Percentiles rank a stretch among this genome's conserved stretches.
phyloP scores from a whole-genome alignment of 352 stramenopile species.

The Stramenopiles sp. region DNA sequence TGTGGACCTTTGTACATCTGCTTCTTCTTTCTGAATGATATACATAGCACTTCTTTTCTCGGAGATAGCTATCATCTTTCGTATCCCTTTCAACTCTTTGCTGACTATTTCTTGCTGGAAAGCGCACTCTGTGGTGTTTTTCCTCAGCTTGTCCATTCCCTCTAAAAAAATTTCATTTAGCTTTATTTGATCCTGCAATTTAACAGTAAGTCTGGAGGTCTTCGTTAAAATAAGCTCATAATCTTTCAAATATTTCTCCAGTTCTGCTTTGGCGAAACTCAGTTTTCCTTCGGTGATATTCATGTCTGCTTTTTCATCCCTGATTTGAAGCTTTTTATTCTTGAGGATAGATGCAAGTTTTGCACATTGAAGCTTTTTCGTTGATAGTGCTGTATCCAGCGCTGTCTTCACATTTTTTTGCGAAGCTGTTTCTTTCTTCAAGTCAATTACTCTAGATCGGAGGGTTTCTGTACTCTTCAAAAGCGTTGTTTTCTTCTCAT shows the following conservation, averaged over 20 bases:
- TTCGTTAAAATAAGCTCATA: background rate
- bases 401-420: background rate
- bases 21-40: background rate
- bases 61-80: background rate
- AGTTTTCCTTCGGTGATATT: background rate
- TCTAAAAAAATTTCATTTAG: background rate
- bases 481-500: background rate
- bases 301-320: background rate
- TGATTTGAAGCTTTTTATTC: background rate
- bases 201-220: background rate
- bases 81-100: background rate
- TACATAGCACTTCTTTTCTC: background rate
- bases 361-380: background rate
- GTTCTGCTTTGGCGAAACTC: background rate
- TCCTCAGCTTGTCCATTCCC: background rate
- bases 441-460: background rate
- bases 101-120: background rate
- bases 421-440: background rate
- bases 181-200: constrained; percentile 6
- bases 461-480: background rate
- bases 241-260: background rate
- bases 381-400: background rate
- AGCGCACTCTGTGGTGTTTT: background rate
- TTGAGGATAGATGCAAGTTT: background rate
- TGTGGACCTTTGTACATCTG: background rate